Conservation (phyloP, 202 grass and related monocot genomes). For the Musa balbisiana region DNA sequence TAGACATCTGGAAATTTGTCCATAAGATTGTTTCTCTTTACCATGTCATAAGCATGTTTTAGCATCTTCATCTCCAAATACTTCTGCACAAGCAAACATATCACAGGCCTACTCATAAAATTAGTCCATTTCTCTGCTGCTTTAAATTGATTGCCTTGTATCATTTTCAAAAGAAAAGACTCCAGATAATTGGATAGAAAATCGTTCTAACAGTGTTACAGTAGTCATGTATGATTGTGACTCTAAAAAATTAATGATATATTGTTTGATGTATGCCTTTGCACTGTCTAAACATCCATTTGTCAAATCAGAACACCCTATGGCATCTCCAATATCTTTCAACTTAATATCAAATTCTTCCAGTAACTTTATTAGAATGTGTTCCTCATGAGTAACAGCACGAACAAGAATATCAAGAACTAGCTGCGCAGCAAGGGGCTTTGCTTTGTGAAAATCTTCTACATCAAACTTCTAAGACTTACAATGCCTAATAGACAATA, state of each 20-base stretch:
- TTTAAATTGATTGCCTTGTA: slow-evolving; percentile 55
- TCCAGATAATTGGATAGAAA: slow-evolving; percentile 54
- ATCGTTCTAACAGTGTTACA: slow-evolving; percentile 59
- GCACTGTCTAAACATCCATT: slow-evolving; percentile 39
- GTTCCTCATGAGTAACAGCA: slow-evolving; percentile 58
- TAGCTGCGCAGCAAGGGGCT: slow-evolving; percentile 46
- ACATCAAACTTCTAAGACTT: slow-evolving; percentile 38
- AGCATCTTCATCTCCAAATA: slow-evolving; percentile 73
- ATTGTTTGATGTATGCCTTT: slow-evolving; percentile 36
- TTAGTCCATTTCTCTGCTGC: slow-evolving; percentile 67
- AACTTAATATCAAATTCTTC: slow-evolving; percentile 73
- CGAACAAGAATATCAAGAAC: slow-evolving; percentile 58
- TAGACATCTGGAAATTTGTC: slow-evolving; percentile 77
- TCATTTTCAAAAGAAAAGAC: slow-evolving; percentile 51
- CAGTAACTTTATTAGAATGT: slow-evolving; percentile 75
- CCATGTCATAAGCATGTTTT: slow-evolving; percentile 69
- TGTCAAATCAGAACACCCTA: slow-evolving; percentile 45
- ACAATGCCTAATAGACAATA: slow-evolving; percentile 61
- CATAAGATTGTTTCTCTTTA: slow-evolving; percentile 67
- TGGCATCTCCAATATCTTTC: slow-evolving; percentile 53
- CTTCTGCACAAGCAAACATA: slow-evolving; percentile 59
- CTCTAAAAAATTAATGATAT: slow-evolving; percentile 43
- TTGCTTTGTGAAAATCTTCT: slow-evolving; percentile 73
- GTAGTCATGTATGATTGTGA: slow-evolving; percentile 64
- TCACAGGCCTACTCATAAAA: slow-evolving; percentile 66